Percentiles rank a stretch among this genome's conserved stretches.
Conservation (phyloP, 257 asterid genomes). For the Penstemon newberryi region DNA sequence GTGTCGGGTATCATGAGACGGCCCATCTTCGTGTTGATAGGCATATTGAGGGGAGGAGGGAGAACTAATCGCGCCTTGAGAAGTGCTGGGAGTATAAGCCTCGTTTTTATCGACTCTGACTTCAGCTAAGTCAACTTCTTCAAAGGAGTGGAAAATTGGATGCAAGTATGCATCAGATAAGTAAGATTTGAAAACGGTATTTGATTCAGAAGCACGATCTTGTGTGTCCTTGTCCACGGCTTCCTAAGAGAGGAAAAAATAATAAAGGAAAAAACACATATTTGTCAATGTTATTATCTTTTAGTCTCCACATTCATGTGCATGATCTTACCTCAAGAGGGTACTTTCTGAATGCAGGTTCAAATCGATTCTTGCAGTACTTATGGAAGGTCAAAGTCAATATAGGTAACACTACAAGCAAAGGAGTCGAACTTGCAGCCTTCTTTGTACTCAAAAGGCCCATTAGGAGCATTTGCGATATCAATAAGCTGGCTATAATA, state of each 20-base stretch:
- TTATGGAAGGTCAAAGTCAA: conserved; percentile 71
- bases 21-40: conserved; percentile 28
- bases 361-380: conserved; percentile 88
- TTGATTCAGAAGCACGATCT: conserved; percentile 48
- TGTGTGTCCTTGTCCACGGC: conserved; percentile 70
- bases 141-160: conserved; percentile 75
- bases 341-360: conserved; percentile 84
- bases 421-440: conserved; percentile 80
- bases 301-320: not conserved
- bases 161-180: conserved; percentile 84
- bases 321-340: conserved; percentile 74
- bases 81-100: conserved; percentile 27
- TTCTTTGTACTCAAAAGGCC: conserved; percentile 89
- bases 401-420: conserved; percentile 65
- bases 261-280: not conserved
- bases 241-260: conserved; percentile 47
- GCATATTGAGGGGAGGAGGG: conserved; percentile 34
- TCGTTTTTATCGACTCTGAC: conserved; percentile 48
- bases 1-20: conserved; percentile 29
- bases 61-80: conserved; percentile 30
- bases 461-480: conserved; percentile 79
- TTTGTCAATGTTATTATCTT: not conserved
- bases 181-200: conserved; percentile 51
- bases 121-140: conserved; percentile 56
- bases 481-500: conserved; percentile 69